A percentile compares a stretch with the other conserved stretches of the same genome.
Evolutionary conservation across 1,139 yeast genomes (phyloP).

Genomic region (Diutina ranongensis): DNA sequence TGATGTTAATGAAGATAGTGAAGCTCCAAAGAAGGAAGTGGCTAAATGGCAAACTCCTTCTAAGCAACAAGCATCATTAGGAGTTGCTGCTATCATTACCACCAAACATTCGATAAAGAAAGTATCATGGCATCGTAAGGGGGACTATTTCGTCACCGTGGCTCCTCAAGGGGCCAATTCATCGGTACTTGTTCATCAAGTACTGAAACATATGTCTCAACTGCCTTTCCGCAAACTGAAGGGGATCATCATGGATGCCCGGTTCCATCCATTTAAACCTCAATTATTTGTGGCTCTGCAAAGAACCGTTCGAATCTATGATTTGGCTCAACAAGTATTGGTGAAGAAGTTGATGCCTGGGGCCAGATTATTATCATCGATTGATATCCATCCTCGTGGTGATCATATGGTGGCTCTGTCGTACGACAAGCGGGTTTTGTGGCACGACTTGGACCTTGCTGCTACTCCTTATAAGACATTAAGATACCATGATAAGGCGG

Average conservation of each 20-base stretch:
- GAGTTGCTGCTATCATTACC: slow-evolving; percentile 62
- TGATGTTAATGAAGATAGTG: slow-evolving; percentile 11
- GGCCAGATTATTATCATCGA: slow-evolving; percentile 85
- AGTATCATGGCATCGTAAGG: slow-evolving; percentile 92
- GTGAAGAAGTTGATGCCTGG: slow-evolving; percentile 86
- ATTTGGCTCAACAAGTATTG: slow-evolving; percentile 74
- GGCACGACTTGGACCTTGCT: slow-evolving; percentile 93
- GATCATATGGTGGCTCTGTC: slow-evolving; percentile 89
- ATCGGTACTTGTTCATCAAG: slow-evolving; percentile 86
- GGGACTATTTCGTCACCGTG: slow-evolving; percentile 91
- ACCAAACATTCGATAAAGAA: slow-evolving; percentile 67
- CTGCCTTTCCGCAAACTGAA: slow-evolving; percentile 90
- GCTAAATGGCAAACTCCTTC: slow-evolving; percentile 85
- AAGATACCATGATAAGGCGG: slow-evolving; percentile 92
- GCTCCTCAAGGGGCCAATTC: slow-evolving; percentile 85
- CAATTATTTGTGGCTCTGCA: slow-evolving; percentile 91
- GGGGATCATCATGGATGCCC: slow-evolving; percentile 92
- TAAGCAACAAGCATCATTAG: slow-evolving; percentile 44
- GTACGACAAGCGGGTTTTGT: slow-evolving; percentile 85
- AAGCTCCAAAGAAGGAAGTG: slow-evolving; percentile 38
- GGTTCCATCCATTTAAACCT: slow-evolving; percentile 95
- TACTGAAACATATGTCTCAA: slow-evolving; percentile 92
- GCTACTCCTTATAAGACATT: slow-evolving; percentile 90
- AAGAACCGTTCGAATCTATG: slow-evolving; percentile 82
- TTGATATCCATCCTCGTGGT: slow-evolving; percentile 94